Base-by-base conservation (phyloP, 2,329 filamentous ascomycete genomes). In the Arthrocladium fulminans region DNA sequence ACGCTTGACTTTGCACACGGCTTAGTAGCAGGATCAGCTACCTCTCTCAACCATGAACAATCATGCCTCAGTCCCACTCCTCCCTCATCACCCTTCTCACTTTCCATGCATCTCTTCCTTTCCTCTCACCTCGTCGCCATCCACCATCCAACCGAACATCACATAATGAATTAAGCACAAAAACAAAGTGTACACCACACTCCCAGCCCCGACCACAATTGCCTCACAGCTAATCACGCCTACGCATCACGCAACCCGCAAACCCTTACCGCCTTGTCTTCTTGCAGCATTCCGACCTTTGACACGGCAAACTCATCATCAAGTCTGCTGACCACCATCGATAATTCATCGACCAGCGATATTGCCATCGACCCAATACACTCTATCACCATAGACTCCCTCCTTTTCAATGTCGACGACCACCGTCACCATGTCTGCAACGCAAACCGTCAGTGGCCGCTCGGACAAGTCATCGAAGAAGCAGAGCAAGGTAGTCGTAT, bases 381-480 rank as follows among this genome's bases (percentile, higher is more conserved):
- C 17, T n/a, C 23, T 19, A n/a, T 25, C 42, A 32, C 40, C 41
- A 29, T 37, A 35, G n/a, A n/a, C 32, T 20, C 30, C 27, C n/a
- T 32, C 29, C 25, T 46, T 47, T 47, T 52, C 48, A 17, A 32
- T 44, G 30, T 48, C 37, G 42, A 49, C 43, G 35, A 48, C 20
- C 22, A 48, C 54, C 27, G 29, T 44, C 56, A 49, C 52, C 51
- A 56, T 58, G 19, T 50, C 59, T 23, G 52, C 56, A 10, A 50
- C 50, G 17, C 43, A 51, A 23, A 52, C 55, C 15, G 47, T 59
- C 55, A 65, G 63, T 60, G 62, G 64, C 60, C 66, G 65, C 60
- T 50, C 57, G 27, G 53, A 56, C 50, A 62, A 63, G 53, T 27
- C 44, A 47, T 57, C 57, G 56, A 63, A 59, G 50, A 60, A 57